Evolutionary conservation across 139 green algal genomes (phyloP).

Genomic region (Picochlorum sp.): DNA sequence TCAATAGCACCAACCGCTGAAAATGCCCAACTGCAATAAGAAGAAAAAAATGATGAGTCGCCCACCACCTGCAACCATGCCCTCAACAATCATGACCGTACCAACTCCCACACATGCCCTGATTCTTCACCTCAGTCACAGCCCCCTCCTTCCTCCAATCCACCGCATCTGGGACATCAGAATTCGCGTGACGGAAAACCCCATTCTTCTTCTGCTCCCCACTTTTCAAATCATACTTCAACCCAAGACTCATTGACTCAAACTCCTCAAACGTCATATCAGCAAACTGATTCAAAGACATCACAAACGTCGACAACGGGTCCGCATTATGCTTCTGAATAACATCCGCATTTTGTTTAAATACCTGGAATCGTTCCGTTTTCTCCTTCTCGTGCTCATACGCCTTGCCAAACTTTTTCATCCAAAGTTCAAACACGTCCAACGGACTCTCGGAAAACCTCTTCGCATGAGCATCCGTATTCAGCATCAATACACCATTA

Average conservation of each 20-base stretch:
- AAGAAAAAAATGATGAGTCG: background rate
- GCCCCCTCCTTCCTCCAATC: conserved; percentile 78
- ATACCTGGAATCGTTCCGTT: conserved; percentile 6
- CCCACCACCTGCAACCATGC: background rate
- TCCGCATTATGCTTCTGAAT: conserved; percentile 29
- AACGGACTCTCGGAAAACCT: background rate
- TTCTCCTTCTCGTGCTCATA: conserved; percentile 19
- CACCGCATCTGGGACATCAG: conserved; percentile 36
- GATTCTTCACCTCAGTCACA: conserved; percentile 90
- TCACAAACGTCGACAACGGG: conserved; percentile 25
- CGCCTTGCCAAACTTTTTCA: conserved; percentile 4
- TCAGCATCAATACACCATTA: background rate
- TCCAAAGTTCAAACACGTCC: conserved; percentile 21
- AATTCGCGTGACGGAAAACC: conserved; percentile 40
- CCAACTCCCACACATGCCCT: conserved; percentile 54
- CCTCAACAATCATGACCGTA: conserved; percentile 1
- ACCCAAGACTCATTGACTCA: conserved; percentile 32
- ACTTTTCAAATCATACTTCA: conserved; percentile 5
- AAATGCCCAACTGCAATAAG: conserved; percentile 77
- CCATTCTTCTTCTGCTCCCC: background rate
- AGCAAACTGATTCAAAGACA: conserved; percentile 83
- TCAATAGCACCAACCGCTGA: conserved; percentile 62
- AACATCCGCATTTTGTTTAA: conserved; percentile 19
- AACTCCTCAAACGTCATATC: conserved; percentile 86
- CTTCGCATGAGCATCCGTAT: background rate